Percentiles rank a stretch among this genome's conserved stretches.
These are phyloP conservation scores for Globisporangium canariense DNA, from an alignment of 352 stramenopile genomes.

Conservation along the genomic window DNA sequence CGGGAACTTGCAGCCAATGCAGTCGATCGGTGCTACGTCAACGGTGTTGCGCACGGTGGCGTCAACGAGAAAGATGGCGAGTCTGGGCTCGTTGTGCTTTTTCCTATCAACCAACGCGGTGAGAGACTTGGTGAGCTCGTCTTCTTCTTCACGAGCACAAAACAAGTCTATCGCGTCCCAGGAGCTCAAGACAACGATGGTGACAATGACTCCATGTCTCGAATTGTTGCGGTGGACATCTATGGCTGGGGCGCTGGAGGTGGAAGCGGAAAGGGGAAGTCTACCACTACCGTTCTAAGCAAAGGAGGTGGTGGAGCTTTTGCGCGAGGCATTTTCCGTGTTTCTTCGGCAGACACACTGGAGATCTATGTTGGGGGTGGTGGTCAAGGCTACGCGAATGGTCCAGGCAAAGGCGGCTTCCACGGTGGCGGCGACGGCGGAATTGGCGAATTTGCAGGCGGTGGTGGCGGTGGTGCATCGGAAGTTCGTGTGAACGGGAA, in stretches of 20 bases:
- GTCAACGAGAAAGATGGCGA: constrained; percentile 32
- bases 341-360: constrained; percentile 40
- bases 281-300: constrained; percentile 15
- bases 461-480: constrained; percentile 62
- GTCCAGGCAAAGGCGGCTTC: constrained; percentile 41
- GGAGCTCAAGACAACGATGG: constrained; percentile 13
- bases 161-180: constrained; percentile 31
- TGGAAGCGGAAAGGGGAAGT: constrained; percentile 40
- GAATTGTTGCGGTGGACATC: constrained; percentile 60
- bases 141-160: constrained; percentile 39
- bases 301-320: constrained; percentile 77
- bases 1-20: constrained; percentile 36
- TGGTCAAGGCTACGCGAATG: constrained; percentile 24
- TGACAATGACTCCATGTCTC: constrained; percentile 16
- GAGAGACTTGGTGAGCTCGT: constrained; percentile 34
- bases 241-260: constrained; percentile 79
- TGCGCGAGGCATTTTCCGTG: constrained; percentile 44
- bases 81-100: constrained; percentile 52
- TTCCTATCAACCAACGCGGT: constrained; percentile 45
- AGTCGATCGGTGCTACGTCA: constrained; percentile 59
- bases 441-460: constrained; percentile 45
- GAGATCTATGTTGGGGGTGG: constrained; percentile 64
- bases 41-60: constrained; percentile 49
- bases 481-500: constrained; percentile 41
- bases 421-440: constrained; percentile 69